Evolutionary conservation across 139 green algal species (phyloP).

Genomic region (Spirogloea muscicola): DNA sequence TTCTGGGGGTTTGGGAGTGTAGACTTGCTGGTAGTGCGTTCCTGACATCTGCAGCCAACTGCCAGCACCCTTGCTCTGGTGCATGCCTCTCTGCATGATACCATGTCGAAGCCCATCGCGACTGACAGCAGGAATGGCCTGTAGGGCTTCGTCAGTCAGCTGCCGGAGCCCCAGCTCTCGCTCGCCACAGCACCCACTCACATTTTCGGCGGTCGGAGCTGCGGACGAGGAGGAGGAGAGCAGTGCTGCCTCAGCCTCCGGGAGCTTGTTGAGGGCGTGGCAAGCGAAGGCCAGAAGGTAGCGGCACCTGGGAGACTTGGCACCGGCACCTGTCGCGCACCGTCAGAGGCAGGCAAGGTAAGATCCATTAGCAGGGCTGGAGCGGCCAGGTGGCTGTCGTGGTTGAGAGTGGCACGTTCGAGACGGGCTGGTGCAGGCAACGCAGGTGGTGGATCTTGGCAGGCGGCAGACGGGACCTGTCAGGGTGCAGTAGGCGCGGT

Average conservation of each 20-base stretch:
- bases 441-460: not conserved
- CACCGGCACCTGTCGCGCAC: not conserved
- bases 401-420: not conserved
- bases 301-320: conserved; percentile 49
- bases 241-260: conserved; percentile 73
- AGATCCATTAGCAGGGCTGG: not conserved
- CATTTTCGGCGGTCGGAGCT: no score
- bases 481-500: conserved; percentile 72
- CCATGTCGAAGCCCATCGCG: not conserved
- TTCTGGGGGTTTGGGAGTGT: no score
- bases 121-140: not conserved
- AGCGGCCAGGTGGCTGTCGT: not conserved
- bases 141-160: no score
- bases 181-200: no score
- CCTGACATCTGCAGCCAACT: no score
- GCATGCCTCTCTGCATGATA: not conserved
- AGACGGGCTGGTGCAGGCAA: not conserved
- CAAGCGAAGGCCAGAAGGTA: conserved; percentile 83
- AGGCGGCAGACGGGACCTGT: conserved; percentile 44
- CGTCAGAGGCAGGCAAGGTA: not conserved
- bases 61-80: no score
- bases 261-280: conserved; percentile 69
- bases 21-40: no score
- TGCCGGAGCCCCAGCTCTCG: no score
- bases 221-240: conserved; percentile 4